These are phyloP conservation scores for Fereydounia khargensis DNA, from an alignment of 1,284 basidiomycete species.

Conservation along the genomic window DNA sequence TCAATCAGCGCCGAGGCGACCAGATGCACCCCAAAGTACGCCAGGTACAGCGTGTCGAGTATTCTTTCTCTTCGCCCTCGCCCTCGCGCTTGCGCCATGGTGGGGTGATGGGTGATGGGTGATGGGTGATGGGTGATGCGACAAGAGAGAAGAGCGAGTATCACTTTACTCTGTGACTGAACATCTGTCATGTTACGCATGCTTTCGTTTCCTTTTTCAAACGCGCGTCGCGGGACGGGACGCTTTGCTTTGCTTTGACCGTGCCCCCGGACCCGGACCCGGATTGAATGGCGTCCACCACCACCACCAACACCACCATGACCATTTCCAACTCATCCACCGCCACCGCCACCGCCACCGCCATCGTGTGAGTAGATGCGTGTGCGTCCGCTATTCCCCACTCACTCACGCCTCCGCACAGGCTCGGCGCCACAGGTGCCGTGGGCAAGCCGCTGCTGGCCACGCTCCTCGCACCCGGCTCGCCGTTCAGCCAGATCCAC, in stretches of 20 bases:
- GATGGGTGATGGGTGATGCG: too few relatives aligned
- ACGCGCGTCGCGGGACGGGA: too few relatives aligned
- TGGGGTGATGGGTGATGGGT: too few relatives aligned
- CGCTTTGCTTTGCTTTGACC: too few relatives aligned
- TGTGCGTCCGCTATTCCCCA: background rate
- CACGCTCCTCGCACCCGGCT: slow-evolving; percentile 9
- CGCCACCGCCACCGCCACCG: slow-evolving; percentile 5
- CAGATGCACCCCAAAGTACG: slow-evolving; percentile 37
- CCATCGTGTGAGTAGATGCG: slow-evolving; percentile 28
- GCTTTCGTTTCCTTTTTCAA: too few relatives aligned
- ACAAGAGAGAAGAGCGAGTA: too few relatives aligned
- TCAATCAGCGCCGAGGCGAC: slow-evolving; percentile 29
- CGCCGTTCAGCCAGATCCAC: slow-evolving; percentile 63
- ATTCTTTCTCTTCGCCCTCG: too few relatives aligned
- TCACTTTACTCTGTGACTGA: too few relatives aligned
- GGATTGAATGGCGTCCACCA: too few relatives aligned
- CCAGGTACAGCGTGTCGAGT: slow-evolving; percentile 32
- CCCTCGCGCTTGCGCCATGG: too few relatives aligned
- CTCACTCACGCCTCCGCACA: background rate
- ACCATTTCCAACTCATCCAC: slow-evolving; percentile 2
- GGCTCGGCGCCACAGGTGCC: slow-evolving; percentile 38
- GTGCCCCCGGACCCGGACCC: too few relatives aligned
- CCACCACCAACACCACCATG: slow-evolving; percentile 2
- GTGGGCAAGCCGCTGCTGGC: slow-evolving; percentile 36
- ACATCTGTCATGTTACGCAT: too few relatives aligned